Percentiles rank a stretch among this genome's conserved stretches.
Conservation (phyloP, 495 filamentous ascomycete genomes). For the Bathelium albidoporum region DNA sequence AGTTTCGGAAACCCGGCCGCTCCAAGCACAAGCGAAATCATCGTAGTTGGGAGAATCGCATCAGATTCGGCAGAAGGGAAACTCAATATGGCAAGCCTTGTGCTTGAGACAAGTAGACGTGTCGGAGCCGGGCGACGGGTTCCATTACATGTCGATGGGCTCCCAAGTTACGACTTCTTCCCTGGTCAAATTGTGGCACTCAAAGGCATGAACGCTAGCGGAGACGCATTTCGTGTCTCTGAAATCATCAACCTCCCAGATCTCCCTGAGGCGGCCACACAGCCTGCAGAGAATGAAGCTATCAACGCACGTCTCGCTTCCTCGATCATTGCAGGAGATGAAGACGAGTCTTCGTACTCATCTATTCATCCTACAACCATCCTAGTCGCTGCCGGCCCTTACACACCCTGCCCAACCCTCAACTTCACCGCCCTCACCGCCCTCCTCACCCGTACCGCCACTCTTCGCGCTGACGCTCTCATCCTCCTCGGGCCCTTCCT, state of each 20-base stretch:
- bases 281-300: slow-evolving; percentile 46
- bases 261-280: slow-evolving; percentile 56
- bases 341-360: slow-evolving; percentile 22
- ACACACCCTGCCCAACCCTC: slow-evolving; percentile 83
- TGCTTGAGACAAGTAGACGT: slow-evolving; percentile 80
- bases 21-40: slow-evolving; percentile 73
- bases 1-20: slow-evolving; percentile 78
- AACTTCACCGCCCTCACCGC: slow-evolving; percentile 76
- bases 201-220: slow-evolving; percentile 75
- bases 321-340: slow-evolving; percentile 45
- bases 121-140: slow-evolving; percentile 72
- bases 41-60: slow-evolving; percentile 83
- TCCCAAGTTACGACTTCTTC: slow-evolving; percentile 74
- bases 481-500: slow-evolving; percentile 81
- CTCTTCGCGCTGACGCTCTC: slow-evolving; percentile 65
- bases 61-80: slow-evolving; percentile 76
- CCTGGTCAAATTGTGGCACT: slow-evolving; percentile 89
- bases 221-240: slow-evolving; percentile 69
- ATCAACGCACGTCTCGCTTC: slow-evolving; percentile 55
- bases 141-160: slow-evolving; percentile 60
- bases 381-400: slow-evolving; percentile 74
- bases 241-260: slow-evolving; percentile 66
- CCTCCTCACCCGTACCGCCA: slow-evolving; percentile 65
- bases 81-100: slow-evolving; percentile 69
- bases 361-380: slow-evolving; percentile 56